These are phyloP conservation scores for Cystobasidium onofrii DNA, from an alignment of 768 basidiomycete genomes.

Conservation along the genomic window DNA sequence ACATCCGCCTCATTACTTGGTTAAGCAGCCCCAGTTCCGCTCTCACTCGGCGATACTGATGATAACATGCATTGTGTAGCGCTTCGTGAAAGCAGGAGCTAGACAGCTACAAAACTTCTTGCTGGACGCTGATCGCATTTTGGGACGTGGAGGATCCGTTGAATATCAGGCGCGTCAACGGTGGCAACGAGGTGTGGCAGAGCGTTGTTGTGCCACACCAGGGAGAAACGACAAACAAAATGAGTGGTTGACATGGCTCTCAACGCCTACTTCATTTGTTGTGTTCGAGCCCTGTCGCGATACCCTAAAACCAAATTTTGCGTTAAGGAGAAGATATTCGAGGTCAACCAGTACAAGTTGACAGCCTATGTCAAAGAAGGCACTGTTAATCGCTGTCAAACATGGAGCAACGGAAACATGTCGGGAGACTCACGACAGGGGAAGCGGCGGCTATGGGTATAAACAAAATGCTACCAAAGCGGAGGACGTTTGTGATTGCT, in stretches of 20 bases:
- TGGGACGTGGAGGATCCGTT: background rate
- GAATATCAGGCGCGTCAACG: background rate
- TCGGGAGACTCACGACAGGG: slow-evolving; percentile 43
- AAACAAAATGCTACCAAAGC: slow-evolving; percentile 44
- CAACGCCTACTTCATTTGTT: too few species aligned
- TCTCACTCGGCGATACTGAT: too few species aligned
- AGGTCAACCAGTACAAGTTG: slow-evolving; percentile 46
- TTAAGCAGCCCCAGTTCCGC: too few species aligned
- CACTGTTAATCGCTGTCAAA: background rate
- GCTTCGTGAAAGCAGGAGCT: too few species aligned
- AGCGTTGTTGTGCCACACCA: too few species aligned
- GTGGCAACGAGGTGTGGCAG: too few species aligned
- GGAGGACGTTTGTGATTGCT: slow-evolving; percentile 40
- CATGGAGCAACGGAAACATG: background rate
- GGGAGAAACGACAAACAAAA: too few species aligned
- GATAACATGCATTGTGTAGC: too few species aligned
- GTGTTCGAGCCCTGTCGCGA: slow-evolving; percentile 30
- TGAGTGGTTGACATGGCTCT: too few species aligned
- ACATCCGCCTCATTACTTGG: too few species aligned
- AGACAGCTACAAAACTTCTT: too few species aligned
- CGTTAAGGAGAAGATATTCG: slow-evolving; percentile 44
- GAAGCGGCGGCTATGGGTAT: slow-evolving; percentile 45
- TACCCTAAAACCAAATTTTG: slow-evolving; percentile 42
- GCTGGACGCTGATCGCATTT: background rate
- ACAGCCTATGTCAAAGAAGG: slow-evolving; percentile 41